Evolutionary conservation across 352 stramenopile genomes (phyloP).

Genomic region (Pythium periplocum): DNA sequence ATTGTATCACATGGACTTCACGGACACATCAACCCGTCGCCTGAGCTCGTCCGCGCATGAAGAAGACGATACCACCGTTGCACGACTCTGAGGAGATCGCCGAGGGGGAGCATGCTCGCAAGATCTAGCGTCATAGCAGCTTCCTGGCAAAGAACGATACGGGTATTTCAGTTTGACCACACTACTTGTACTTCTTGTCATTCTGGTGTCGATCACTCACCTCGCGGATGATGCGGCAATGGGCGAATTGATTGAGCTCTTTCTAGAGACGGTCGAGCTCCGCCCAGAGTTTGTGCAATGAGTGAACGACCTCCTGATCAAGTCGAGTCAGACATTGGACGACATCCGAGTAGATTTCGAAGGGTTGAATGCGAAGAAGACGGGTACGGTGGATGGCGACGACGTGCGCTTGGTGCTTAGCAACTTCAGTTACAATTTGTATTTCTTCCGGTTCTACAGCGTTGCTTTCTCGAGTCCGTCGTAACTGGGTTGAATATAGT

Average conservation of each 20-base stretch:
- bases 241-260: neutral
- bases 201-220: too few relatives aligned
- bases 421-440: constrained; percentile 15
- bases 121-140: too few relatives aligned
- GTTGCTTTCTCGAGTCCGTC: neutral
- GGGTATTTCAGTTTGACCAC: too few relatives aligned
- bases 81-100: too few relatives aligned
- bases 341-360: constrained; percentile 10
- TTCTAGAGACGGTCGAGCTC: neutral
- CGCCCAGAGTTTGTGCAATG: neutral
- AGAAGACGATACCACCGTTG: too few relatives aligned
- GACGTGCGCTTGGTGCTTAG: constrained; percentile 14
- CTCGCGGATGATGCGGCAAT: neutral
- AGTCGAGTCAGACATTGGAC: neutral
- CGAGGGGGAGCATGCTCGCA: too few relatives aligned
- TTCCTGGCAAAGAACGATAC: too few relatives aligned
- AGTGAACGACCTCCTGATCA: constrained; percentile 8
- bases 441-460: constrained; percentile 23
- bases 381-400: constrained; percentile 12
- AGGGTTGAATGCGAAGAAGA: neutral
- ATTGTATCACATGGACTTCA: too few relatives aligned
- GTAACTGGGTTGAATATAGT: neutral
- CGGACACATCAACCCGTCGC: too few relatives aligned
- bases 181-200: too few relatives aligned
- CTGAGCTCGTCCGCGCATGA: too few relatives aligned